Conservation (phyloP, 139 green algal genomes). For the Chlorella sp. region DNA sequence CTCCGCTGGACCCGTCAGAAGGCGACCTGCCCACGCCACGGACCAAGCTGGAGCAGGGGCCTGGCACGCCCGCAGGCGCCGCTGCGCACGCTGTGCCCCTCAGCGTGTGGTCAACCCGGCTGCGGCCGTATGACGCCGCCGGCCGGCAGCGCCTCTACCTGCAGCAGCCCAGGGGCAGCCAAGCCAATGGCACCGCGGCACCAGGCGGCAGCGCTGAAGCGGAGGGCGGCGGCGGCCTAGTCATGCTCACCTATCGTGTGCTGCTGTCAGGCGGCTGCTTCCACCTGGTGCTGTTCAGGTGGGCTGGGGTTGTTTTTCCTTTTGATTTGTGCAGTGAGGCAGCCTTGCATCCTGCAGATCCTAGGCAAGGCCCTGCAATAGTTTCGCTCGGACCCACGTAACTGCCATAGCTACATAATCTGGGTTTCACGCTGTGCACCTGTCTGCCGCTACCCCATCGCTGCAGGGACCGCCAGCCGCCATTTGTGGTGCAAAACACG, state of each 20-base stretch:
- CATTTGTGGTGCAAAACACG: slow-evolving; percentile 37
- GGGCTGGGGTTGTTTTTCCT: neutral
- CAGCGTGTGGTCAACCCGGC: neutral
- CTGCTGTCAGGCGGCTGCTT: slow-evolving; percentile 8
- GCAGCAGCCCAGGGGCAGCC: neutral
- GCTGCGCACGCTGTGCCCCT: neutral
- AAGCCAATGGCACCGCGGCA: neutral
- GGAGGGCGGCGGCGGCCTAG: neutral
- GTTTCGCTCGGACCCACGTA: no score
- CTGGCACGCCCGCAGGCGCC: neutral
- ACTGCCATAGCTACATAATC: no score
- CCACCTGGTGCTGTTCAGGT: slow-evolving; percentile 51
- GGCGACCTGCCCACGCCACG: slow-evolving; percentile 3
- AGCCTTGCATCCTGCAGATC: no score
- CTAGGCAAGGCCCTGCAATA: no score
- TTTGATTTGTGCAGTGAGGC: no score
- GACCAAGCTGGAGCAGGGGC: neutral
- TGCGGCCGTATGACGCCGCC: neutral
- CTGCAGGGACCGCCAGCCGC: slow-evolving; percentile 48
- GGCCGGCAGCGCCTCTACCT: slow-evolving; percentile 34
- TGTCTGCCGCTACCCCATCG: no score
- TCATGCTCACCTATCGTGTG: slow-evolving; percentile 39
- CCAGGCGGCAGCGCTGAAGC: no score
- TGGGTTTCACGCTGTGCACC: no score
- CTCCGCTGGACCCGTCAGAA: neutral